phyloP scores from a whole-genome alignment of 345 rosid genomes.

The Orychophragmus violaceus region DNA sequence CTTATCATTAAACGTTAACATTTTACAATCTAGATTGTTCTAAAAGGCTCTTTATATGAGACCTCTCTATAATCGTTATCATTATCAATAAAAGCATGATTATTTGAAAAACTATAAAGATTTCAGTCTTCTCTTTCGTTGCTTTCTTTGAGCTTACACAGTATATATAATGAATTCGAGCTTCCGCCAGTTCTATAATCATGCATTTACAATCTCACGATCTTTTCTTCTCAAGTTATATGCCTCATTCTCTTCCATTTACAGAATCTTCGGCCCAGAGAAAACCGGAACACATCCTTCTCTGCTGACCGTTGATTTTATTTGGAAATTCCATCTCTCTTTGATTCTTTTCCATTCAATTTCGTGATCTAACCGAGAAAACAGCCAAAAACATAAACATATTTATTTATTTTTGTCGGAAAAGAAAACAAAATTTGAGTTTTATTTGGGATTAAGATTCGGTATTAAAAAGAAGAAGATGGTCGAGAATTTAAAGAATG shows the following conservation, averaged over 20 bases:
- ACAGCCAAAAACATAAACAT: neutral
- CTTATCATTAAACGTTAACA: too few species aligned
- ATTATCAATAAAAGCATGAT: too few species aligned
- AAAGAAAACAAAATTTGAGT: neutral
- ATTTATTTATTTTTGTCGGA: neutral
- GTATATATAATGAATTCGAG: neutral
- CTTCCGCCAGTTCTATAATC: neutral
- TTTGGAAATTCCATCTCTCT: neutral
- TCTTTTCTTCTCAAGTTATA: neutral
- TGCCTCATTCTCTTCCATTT: conserved; percentile 1
- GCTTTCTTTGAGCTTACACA: too few species aligned
- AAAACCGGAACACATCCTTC: neutral
- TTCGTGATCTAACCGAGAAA: neutral
- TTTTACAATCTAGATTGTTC: too few species aligned
- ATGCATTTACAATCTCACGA: neutral
- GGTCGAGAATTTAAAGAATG: neutral
- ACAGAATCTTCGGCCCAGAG: neutral
- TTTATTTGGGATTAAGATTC: neutral
- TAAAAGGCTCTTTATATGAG: too few species aligned
- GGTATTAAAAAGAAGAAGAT: neutral
- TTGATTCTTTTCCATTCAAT: neutral
- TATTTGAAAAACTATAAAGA: too few species aligned
- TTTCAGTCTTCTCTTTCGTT: neutral
- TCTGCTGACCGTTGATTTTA: conserved; percentile 5
- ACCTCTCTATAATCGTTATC: too few species aligned